Evolutionary conservation across 2,329 filamentous ascomycete species (phyloP).

Genomic region (Kalmusia sp.): DNA sequence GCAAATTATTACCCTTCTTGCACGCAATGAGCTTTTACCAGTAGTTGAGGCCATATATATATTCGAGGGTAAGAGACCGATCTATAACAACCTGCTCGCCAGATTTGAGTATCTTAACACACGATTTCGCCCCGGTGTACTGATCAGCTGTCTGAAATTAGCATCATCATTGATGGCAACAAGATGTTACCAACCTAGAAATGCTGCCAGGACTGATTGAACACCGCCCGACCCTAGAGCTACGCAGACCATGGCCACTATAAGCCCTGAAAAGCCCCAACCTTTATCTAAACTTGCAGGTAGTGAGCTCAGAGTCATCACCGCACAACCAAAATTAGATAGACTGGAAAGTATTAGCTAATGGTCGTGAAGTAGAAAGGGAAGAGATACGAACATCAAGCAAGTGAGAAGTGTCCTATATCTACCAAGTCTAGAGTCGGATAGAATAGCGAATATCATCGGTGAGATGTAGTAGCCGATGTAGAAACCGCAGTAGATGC

Average conservation of each 20-base stretch:
- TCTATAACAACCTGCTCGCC: conserved; percentile 46
- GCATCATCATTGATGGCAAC: background rate
- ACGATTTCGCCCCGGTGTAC: conserved; percentile 31
- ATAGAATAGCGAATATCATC: conserved; percentile 43
- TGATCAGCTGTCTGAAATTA: conserved; percentile 38
- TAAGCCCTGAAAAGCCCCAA: conserved; percentile 35
- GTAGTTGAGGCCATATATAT: conserved; percentile 50
- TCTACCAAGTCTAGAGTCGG: conserved; percentile 49
- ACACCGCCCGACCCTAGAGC: conserved; percentile 50
- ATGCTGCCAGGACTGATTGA: conserved; percentile 43
- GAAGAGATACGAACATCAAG: conserved; percentile 19
- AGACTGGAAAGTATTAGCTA: conserved; percentile 15
- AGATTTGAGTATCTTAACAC: conserved; percentile 27
- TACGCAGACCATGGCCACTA: conserved; percentile 44
- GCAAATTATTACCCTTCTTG: background rate
- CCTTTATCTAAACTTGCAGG: conserved; percentile 23
- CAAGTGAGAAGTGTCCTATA: conserved; percentile 46
- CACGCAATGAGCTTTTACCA: conserved; percentile 31
- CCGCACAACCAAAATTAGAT: conserved; percentile 32
- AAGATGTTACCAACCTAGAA: conserved; percentile 32
- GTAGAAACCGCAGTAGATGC: conserved; percentile 63
- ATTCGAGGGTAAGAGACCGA: conserved; percentile 43
- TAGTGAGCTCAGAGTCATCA: conserved; percentile 30
- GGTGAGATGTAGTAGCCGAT: conserved; percentile 56
- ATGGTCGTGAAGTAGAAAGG: background rate